Base-by-base conservation (phyloP, 73 alveolate species). In the Paramecium biaurelia region DNA sequence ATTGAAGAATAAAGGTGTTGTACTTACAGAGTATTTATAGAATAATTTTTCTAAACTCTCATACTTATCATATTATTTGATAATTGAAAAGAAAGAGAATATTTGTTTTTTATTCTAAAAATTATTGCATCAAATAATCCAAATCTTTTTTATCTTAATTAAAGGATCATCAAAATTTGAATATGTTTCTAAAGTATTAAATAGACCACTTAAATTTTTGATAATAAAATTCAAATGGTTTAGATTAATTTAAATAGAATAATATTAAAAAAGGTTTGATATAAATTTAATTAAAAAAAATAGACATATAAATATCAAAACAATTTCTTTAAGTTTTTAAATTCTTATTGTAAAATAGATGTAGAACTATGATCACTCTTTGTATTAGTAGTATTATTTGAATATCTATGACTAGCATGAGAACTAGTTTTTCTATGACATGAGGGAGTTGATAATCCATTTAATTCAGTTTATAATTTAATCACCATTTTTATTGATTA, bases 351-450 rank as follows among this genome's bases (percentile, higher is more conserved):
- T 15, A 38, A 42, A 72, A 72, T 72, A 9, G 67, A 34, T 5
- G 86, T 72, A 34, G 86, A 35, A 72, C 86, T 72, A 72, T 72
- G 86, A 34, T 72, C 86, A 15, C 86, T 72, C 24, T 79, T 79
- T 15, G 45, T 42, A 79, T 43, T 23, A 1, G 90, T 79, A 7
- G 45, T 79, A 41, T 79, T 47, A 45, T 43, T 43, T 6, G 90
- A 30, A 43, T 45, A 26, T n/a, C 49, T 38, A 12, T 79, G 47
- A 20, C 63, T 43, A 9, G 45, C 45, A 79, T 79, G 90, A 47
- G 90, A 79, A 79, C 90, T 79, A 4, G 90, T 79, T 23, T 79
- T 79, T 26, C 90, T 38, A 79, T 79, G 90, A 43, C 56, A 79
- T 0, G 70, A 24, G 2, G 90, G 90, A 10, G 90, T 79, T 42